Percentiles rank a stretch among this genome's conserved stretches.
Conservation (phyloP, 2,329 filamentous ascomycete genomes). For the Onygenales sp. region DNA sequence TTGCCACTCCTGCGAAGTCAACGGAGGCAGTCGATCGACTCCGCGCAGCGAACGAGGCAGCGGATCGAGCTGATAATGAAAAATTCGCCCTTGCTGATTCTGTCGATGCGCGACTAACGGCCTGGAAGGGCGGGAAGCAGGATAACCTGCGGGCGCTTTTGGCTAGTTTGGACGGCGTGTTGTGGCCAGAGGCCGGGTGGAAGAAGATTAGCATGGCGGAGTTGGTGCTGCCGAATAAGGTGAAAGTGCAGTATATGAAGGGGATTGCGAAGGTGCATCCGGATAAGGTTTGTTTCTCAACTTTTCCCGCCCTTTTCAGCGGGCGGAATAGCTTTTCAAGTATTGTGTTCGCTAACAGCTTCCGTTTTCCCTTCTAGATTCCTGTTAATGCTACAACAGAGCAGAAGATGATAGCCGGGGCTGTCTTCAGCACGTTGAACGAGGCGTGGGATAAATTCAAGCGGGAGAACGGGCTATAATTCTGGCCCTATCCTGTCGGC, state of each 20-base stretch:
- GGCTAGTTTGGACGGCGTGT: slow-evolving; percentile 73
- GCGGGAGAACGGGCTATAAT: slow-evolving; percentile 48
- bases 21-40: slow-evolving; percentile 74
- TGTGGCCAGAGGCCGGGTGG: slow-evolving; percentile 91
- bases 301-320: background rate
- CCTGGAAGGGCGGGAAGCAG: slow-evolving; percentile 84
- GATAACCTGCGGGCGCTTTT: slow-evolving; percentile 86
- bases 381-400: slow-evolving; percentile 55
- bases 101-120: slow-evolving; percentile 67
- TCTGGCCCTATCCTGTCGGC: too few species aligned
- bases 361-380: slow-evolving; percentile 35
- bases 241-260: slow-evolving; percentile 98
- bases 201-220: slow-evolving; percentile 95
- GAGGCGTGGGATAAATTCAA: slow-evolving; percentile 63
- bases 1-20: slow-evolving; percentile 33
- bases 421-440: slow-evolving; percentile 56
- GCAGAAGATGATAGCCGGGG: slow-evolving; percentile 56
- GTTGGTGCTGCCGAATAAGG: slow-evolving; percentile 82
- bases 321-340: background rate
- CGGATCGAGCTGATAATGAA: slow-evolving; percentile 81
- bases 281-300: slow-evolving; percentile 67
- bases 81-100: slow-evolving; percentile 80
- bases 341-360: slow-evolving; percentile 7
- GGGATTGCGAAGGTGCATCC: slow-evolving; percentile 97
- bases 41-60: slow-evolving; percentile 73